phyloP scores from a whole-genome alignment of 2,329 filamentous ascomycete genomes.

The Diaporthe vexans region DNA sequence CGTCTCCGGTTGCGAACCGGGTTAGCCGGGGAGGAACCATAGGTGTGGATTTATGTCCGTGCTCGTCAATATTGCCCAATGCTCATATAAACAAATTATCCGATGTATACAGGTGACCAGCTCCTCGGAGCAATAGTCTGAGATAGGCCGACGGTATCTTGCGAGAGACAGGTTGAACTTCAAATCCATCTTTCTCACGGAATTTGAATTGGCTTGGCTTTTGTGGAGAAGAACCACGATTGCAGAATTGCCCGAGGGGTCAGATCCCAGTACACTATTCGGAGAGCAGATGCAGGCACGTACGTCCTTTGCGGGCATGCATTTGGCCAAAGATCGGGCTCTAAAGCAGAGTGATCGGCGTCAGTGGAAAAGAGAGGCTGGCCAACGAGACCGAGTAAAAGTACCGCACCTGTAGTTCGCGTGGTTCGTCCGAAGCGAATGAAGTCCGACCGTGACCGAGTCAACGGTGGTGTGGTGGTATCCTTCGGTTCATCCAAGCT shows the following conservation, averaged over 20 bases:
- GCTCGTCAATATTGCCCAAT: neutral
- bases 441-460: neutral
- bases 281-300: neutral
- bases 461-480: slow-evolving; percentile 12
- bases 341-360: neutral
- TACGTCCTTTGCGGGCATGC: neutral
- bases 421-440: slow-evolving; percentile 20
- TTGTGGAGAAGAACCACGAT: too few species aligned
- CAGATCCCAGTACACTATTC: neutral
- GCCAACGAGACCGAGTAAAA: neutral
- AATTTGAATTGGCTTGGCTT: neutral
- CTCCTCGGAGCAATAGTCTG: neutral
- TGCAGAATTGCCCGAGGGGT: neutral
- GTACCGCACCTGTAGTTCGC: neutral
- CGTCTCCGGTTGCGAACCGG: slow-evolving; percentile 4
- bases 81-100: neutral
- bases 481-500: slow-evolving; percentile 22
- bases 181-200: too few species aligned
- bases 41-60: neutral
- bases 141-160: neutral
- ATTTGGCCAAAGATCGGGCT: neutral
- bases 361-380: neutral
- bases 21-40: slow-evolving; percentile 10
- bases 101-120: neutral
- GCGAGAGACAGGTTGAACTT: neutral